Conservation (phyloP, 345 rosid species). For the Dovyalis caffra region DNA sequence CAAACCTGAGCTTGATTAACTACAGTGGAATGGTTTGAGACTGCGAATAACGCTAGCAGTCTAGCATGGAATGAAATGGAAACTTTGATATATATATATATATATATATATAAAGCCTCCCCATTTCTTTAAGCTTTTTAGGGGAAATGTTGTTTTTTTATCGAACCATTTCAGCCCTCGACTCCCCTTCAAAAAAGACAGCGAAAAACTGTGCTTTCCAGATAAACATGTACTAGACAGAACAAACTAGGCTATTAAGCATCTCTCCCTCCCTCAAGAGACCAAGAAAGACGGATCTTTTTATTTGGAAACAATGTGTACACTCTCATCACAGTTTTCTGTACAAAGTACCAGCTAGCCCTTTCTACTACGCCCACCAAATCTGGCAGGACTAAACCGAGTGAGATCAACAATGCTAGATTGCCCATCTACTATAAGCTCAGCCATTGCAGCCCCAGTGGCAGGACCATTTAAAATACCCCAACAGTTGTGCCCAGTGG, state of each 20-base stretch:
- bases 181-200: too few relatives aligned
- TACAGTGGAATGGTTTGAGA: neutral
- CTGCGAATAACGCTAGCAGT: too few relatives aligned
- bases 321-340: neutral
- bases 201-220: too few relatives aligned
- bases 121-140: too few relatives aligned
- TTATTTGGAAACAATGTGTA: too few relatives aligned
- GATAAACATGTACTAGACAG: too few relatives aligned
- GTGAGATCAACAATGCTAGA: slow-evolving; percentile 61
- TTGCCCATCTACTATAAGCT: slow-evolving; percentile 63
- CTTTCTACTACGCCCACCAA: slow-evolving; percentile 29
- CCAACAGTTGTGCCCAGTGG: slow-evolving; percentile 89
- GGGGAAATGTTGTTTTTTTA: neutral
- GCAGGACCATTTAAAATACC: slow-evolving; percentile 91
- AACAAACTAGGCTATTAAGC: too few relatives aligned
- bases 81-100: too few relatives aligned
- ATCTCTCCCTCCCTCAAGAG: too few relatives aligned
- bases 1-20: neutral
- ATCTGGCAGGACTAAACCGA: slow-evolving; percentile 74
- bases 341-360: neutral
- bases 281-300: too few relatives aligned
- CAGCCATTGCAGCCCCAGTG: slow-evolving; percentile 81
- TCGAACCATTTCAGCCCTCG: neutral
- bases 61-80: too few relatives aligned
- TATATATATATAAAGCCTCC: too few relatives aligned